phyloP scores from a whole-genome alignment of 768 basidiomycete species.

The Amanita thiersii region DNA sequence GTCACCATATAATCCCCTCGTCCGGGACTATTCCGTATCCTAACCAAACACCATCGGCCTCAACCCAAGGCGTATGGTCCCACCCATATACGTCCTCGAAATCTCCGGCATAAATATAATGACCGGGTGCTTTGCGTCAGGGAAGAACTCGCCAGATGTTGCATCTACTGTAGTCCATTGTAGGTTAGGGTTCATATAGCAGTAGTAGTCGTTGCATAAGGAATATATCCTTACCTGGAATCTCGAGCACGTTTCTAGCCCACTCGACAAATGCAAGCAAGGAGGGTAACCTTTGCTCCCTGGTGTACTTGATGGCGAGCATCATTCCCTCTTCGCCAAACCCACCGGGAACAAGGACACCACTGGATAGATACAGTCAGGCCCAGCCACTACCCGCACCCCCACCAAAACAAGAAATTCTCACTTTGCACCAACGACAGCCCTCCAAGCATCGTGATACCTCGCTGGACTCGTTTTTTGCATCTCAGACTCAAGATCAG shows the following conservation, averaged over 20 bases:
- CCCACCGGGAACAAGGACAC: conserved; percentile 95
- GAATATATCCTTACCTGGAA: conserved; percentile 43
- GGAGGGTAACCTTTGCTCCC: conserved; percentile 93
- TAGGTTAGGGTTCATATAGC: too few species aligned
- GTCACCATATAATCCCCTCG: conserved; percentile 78
- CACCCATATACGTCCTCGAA: conserved; percentile 95
- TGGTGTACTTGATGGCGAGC: conserved; percentile 93
- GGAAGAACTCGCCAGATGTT: conserved; percentile 75
- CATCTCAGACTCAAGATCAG: conserved; percentile 76
- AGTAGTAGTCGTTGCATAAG: conserved; percentile 2
- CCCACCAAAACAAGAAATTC: conserved; percentile 18
- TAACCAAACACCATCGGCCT: conserved; percentile 89
- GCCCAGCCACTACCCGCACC: not conserved
- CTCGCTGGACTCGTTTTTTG: conserved; percentile 74
- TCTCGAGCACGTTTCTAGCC: conserved; percentile 75
- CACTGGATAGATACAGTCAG: conserved; percentile 38
- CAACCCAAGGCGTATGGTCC: conserved; percentile 98
- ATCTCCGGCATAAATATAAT: conserved; percentile 99
- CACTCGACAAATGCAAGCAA: conserved; percentile 92
- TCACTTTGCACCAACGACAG: conserved; percentile 83
- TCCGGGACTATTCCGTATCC: conserved; percentile 68
- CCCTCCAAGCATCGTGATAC: conserved; percentile 95
- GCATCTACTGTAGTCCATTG: conserved; percentile 58
- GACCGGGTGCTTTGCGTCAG: conserved; percentile 56
- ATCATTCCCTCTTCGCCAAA: conserved; percentile 97